Conservation (phyloP, 108 stramenopile species). For the Pseudonitzschia multiseries region DNA sequence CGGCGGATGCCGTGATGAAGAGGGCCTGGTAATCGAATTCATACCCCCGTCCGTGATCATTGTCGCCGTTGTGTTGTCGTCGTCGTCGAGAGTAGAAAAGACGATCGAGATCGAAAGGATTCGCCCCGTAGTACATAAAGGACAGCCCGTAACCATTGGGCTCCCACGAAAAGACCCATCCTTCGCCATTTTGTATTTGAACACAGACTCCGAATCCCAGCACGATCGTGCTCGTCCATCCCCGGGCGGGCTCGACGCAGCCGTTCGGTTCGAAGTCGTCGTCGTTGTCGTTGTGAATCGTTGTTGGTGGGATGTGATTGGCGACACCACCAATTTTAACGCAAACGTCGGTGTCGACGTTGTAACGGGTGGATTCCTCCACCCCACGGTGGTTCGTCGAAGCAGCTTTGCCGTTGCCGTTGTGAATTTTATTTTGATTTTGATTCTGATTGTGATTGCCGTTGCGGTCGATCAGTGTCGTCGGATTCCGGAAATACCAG, state of each 20-base stretch:
- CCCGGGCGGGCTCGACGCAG: neutral
- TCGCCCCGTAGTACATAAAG: slow-evolving; percentile 56
- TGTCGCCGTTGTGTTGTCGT: slow-evolving; percentile 3
- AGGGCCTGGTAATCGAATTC: slow-evolving; percentile 58
- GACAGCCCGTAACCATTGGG: slow-evolving; percentile 35
- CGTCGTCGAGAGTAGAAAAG: slow-evolving; percentile 29
- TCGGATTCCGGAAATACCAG: slow-evolving; percentile 38
- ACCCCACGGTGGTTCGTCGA: too few relatives aligned
- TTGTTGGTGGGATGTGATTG: too few relatives aligned
- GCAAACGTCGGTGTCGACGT: too few relatives aligned
- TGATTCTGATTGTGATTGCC: too few relatives aligned
- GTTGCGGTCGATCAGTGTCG: slow-evolving; percentile 17
- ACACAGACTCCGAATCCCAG: slow-evolving; percentile 36
- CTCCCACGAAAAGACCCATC: slow-evolving; percentile 42
- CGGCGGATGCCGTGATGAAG: slow-evolving; percentile 52
- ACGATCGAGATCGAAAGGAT: slow-evolving; percentile 51
- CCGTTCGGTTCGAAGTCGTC: neutral
- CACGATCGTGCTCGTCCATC: neutral
- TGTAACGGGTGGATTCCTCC: too few relatives aligned
- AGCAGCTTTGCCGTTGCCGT: neutral
- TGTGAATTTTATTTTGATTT: too few relatives aligned
- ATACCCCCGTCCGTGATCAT: slow-evolving; percentile 17
- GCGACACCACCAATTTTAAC: too few relatives aligned
- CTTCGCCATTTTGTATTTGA: slow-evolving; percentile 45
- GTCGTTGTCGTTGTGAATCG: neutral